Percentiles rank a stretch among this genome's conserved stretches.
These are phyloP conservation scores for Aspergillus luchuensis DNA, from an alignment of 2,329 filamentous ascomycete genomes.

Conservation along the genomic window DNA sequence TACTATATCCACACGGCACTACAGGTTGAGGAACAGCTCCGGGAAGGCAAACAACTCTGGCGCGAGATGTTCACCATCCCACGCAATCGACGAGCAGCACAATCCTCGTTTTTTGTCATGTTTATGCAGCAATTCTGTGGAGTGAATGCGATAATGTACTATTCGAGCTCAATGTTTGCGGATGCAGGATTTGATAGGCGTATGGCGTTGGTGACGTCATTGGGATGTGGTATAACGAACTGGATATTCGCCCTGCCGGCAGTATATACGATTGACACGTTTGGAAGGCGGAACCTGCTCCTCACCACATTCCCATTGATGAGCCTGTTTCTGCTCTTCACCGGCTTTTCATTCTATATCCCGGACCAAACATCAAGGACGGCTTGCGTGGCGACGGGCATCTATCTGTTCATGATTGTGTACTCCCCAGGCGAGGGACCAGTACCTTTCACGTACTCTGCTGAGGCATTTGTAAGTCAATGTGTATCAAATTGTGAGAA, in stretches of 20 bases:
- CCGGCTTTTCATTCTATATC: neutral
- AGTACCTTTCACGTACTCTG: conserved; percentile 68
- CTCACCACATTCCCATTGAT: neutral
- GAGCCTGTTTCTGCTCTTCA: neutral
- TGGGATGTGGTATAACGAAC: conserved; percentile 64
- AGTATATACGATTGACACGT: conserved; percentile 68
- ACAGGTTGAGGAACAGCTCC: neutral
- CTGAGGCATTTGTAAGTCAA: conserved; percentile 57
- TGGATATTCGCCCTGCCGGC: conserved; percentile 65
- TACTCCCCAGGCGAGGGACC: conserved; percentile 63
- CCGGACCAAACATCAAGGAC: neutral
- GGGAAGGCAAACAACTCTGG: neutral
- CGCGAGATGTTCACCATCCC: neutral
- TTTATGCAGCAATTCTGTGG: neutral
- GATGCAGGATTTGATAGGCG: conserved; percentile 44
- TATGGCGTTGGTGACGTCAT: conserved; percentile 56
- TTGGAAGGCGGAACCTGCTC: conserved; percentile 61
- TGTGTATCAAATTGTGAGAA: neutral
- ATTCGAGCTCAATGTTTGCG: neutral
- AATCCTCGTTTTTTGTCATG: neutral
- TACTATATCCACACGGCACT: neutral
- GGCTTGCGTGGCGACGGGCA: conserved; percentile 33
- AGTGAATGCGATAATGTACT: rapidly evolving
- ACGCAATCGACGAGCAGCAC: neutral
- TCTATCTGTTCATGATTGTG: conserved; percentile 48